These are phyloP conservation scores for Beauveria pseudobassiana DNA, from an alignment of 2,329 filamentous ascomycete genomes.

Conservation along the genomic window DNA sequence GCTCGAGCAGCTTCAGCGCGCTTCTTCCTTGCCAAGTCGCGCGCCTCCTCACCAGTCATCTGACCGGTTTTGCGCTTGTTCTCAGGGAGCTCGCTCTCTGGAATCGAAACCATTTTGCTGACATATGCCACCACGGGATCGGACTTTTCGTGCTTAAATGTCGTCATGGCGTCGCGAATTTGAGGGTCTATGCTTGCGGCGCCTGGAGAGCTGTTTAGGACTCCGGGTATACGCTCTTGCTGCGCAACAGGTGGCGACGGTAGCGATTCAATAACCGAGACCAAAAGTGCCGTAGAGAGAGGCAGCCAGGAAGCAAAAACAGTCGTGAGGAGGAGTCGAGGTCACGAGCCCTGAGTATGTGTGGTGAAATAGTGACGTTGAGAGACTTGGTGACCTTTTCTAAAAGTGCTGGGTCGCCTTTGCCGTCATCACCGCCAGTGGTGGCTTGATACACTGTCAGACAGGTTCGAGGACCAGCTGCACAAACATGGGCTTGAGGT, in stretches of 20 bases:
- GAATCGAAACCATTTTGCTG: slow-evolving; percentile 96
- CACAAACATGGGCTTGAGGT: slow-evolving; percentile 94
- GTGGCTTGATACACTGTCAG: slow-evolving; percentile 92
- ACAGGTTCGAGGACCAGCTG: slow-evolving; percentile 92
- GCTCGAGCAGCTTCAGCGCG: slow-evolving; percentile 79
- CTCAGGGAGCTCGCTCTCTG: slow-evolving; percentile 82
- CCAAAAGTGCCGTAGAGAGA: slow-evolving; percentile 81
- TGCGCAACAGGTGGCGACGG: slow-evolving; percentile 80
- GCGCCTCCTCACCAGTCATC: slow-evolving; percentile 81
- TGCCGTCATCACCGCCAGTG: slow-evolving; percentile 70
- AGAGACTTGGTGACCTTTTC: slow-evolving; percentile 96
- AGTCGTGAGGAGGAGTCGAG: slow-evolving; percentile 73
- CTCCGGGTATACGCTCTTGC: slow-evolving; percentile 66
- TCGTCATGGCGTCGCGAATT: slow-evolving; percentile 72
- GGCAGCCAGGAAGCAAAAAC: slow-evolving; percentile 89
- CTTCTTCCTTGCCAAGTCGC: slow-evolving; percentile 81
- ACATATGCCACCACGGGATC: slow-evolving; percentile 89
- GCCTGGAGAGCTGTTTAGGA: slow-evolving; percentile 76
- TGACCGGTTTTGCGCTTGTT: slow-evolving; percentile 68
- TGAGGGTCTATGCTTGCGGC: slow-evolving; percentile 59
- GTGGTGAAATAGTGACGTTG: slow-evolving; percentile 73
- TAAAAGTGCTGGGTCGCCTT: slow-evolving; percentile 71
- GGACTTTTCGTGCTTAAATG: slow-evolving; percentile 62
- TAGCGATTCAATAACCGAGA: slow-evolving; percentile 88
- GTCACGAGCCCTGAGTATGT: slow-evolving; percentile 77